Conservation (phyloP, 1,284 basidiomycete genomes). For the Tilletiaria anomala region DNA sequence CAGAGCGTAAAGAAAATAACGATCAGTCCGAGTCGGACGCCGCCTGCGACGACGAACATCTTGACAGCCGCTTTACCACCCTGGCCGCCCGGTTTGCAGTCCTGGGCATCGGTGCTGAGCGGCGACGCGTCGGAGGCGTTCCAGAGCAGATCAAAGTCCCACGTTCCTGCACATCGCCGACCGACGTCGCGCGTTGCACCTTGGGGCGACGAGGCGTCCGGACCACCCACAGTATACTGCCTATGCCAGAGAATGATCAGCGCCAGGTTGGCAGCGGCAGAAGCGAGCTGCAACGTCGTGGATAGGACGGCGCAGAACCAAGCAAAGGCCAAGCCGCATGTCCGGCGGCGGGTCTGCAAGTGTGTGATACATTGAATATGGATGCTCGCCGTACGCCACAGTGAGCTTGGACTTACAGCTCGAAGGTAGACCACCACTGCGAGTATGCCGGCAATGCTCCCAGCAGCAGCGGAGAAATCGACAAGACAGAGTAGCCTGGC, state of each 20-base stretch:
- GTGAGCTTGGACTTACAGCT: too few relatives aligned
- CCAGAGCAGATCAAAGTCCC: conserved; percentile 10
- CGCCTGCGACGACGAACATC: conserved; percentile 5
- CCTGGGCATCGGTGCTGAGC: background rate
- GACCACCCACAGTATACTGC: conserved; percentile 3
- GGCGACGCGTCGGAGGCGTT: conserved; percentile 4
- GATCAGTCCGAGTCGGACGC: conserved; percentile 5
- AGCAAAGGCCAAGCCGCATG: conserved; percentile 3
- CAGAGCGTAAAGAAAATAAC: conserved; percentile 6
- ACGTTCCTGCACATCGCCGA: conserved; percentile 5
- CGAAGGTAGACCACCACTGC: conserved; percentile 5
- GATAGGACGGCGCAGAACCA: conserved; percentile 6
- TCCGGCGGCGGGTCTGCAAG: conserved; percentile 3
- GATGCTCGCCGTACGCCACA: too few relatives aligned
- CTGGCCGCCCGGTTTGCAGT: conserved; percentile 1
- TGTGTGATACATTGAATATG: too few relatives aligned
- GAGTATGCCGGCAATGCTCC: conserved; percentile 1
- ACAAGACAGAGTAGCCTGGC: conserved; percentile 4
- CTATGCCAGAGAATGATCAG: conserved; percentile 8
- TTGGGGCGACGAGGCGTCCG: conserved; percentile 2
- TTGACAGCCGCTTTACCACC: conserved; percentile 1
- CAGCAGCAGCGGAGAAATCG: background rate
- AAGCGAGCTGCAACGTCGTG: conserved; percentile 2
- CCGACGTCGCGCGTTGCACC: conserved; percentile 6
- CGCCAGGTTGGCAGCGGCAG: conserved; percentile 4